These are phyloP conservation scores for Anaeromyces robustus DNA, from an alignment of 192 early-diverging fungal species.

Conservation along the genomic window DNA sequence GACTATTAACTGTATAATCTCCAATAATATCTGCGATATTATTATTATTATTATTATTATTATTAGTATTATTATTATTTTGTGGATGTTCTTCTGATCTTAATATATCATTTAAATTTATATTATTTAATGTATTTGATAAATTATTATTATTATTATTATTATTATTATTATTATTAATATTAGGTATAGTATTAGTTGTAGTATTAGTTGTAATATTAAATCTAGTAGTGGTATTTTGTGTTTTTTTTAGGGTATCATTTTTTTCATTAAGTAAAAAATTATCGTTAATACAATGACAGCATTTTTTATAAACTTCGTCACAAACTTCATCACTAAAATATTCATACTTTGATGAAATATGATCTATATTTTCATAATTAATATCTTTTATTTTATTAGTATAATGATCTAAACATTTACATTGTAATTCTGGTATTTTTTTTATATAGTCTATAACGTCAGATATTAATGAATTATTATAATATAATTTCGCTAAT, in stretches of 20 bases:
- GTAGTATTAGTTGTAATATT: no score
- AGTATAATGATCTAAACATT: neutral
- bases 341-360: neutral
- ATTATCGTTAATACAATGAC: neutral
- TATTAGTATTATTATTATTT: neutral
- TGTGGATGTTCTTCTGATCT: no score
- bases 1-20: neutral
- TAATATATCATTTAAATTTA: no score
- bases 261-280: neutral
- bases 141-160: no score
- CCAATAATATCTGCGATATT: neutral
- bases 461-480: neutral
- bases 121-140: no score
- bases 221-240: no score
- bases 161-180: no score
- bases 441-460: neutral
- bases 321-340: neutral
- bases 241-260: no score
- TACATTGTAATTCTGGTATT: neutral
- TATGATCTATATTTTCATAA: neutral
- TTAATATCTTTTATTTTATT: neutral
- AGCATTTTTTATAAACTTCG: neutral
- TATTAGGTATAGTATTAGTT: no score
- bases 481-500: neutral
- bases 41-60: neutral